phyloP scores from a whole-genome alignment of 257 asterid genomes.

The Salvia splendens region DNA sequence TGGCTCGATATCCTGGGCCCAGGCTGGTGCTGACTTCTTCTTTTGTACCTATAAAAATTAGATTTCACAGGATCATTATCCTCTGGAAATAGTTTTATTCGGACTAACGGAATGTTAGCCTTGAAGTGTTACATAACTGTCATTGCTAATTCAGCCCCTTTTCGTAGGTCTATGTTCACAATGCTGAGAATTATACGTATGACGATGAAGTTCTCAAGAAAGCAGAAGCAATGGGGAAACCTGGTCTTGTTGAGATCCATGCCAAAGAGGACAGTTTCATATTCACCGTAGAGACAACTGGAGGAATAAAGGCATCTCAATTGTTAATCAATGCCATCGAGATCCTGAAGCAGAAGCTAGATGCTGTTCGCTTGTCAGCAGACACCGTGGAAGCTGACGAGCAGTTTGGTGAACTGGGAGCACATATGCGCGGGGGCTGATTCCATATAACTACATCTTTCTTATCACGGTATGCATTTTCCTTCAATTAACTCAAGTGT shows the following conservation, averaged over 20 bases:
- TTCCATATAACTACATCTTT: not conserved
- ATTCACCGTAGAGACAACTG: constrained; percentile 91
- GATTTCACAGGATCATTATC: not conserved
- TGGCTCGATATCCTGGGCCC: not conserved
- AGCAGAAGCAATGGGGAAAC: constrained; percentile 82
- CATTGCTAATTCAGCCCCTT: constrained; percentile 12
- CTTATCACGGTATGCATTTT: constrained; percentile 3
- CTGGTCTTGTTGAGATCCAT: constrained; percentile 78
- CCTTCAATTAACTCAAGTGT: constrained; percentile 14
- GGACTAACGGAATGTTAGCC: constrained; percentile 2
- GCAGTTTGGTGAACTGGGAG: constrained; percentile 97
- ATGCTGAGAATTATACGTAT: constrained; percentile 85
- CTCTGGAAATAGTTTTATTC: not conserved
- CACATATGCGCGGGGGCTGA: constrained; percentile 98
- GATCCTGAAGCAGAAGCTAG: constrained; percentile 84
- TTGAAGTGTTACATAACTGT: not conserved
- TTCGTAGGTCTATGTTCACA: constrained; percentile 65
- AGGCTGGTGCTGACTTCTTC: not conserved
- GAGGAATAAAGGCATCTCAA: constrained; percentile 87
- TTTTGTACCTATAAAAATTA: not conserved
- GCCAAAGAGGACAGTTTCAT: constrained; percentile 94
- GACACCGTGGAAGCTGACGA: constrained; percentile 99
- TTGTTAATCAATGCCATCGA: constrained; percentile 83
- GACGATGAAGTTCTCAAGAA: constrained; percentile 95
- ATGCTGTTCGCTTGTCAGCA: constrained; percentile 90